Conservation (phyloP, 768 basidiomycete genomes). For the Rossbeevera mucosa region DNA sequence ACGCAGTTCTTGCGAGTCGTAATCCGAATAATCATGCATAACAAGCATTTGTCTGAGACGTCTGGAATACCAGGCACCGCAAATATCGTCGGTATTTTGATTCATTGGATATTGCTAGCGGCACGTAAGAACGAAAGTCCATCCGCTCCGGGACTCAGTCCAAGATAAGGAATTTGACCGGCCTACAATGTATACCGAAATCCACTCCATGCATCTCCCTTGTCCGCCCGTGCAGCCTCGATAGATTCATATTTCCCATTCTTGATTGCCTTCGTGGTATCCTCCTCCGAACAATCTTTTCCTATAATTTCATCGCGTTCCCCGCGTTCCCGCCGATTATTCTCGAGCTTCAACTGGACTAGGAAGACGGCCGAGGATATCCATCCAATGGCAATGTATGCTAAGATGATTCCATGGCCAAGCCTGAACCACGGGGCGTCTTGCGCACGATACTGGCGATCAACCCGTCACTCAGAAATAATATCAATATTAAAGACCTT, state of each 20-base stretch:
- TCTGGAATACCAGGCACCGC: background rate
- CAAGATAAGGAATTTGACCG: too few species aligned
- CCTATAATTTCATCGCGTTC: slow-evolving; percentile 64
- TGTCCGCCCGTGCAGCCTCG: slow-evolving; percentile 51
- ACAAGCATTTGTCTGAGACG: background rate
- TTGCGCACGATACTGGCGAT: slow-evolving; percentile 53
- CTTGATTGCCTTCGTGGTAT: slow-evolving; percentile 20
- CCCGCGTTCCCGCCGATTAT: slow-evolving; percentile 57
- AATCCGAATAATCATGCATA: background rate
- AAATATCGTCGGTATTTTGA: background rate
- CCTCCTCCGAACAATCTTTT: slow-evolving; percentile 40
- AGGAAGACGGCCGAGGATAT: slow-evolving; percentile 47
- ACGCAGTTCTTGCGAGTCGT: slow-evolving; percentile 5
- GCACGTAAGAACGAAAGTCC: background rate
- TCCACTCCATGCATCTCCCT: slow-evolving; percentile 75
- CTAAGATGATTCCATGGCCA: slow-evolving; percentile 65
- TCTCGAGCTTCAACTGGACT: slow-evolving; percentile 51
- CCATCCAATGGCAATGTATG: slow-evolving; percentile 65
- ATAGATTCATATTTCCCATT: slow-evolving; percentile 56
- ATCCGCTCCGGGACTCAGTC: background rate
- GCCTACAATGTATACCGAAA: slow-evolving; percentile 56
- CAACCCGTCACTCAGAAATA: background rate
- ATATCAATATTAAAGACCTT: background rate
- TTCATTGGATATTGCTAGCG: background rate
- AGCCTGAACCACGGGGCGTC: slow-evolving; percentile 67